Conservation (phyloP, 2,329 filamentous ascomycete genomes). For the Bisporella sp. region DNA sequence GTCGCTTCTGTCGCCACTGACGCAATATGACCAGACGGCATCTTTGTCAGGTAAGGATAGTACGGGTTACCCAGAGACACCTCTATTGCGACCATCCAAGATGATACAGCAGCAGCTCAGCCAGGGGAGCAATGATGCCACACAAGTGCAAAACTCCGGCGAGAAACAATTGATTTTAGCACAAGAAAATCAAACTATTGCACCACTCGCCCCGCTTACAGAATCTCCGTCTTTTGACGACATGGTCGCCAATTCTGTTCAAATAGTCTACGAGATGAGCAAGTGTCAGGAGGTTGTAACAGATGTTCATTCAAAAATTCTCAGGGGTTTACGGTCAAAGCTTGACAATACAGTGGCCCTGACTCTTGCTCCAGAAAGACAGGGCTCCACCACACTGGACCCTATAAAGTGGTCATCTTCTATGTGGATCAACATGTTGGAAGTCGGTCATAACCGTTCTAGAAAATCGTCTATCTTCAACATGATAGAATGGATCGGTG, state of each 20-base stretch:
- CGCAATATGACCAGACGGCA: constrained; percentile 4
- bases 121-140: constrained; percentile 3
- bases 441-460: constrained; percentile 6
- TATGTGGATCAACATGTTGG: background rate
- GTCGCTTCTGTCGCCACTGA: constrained; percentile 7
- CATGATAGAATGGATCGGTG: constrained; percentile 9
- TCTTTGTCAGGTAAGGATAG: constrained; percentile 7
- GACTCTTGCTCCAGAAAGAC: background rate
- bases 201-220: background rate
- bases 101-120: constrained; percentile 3
- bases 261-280: too few relatives aligned
- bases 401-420: constrained; percentile 7
- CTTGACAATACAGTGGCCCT: too few relatives aligned
- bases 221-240: constrained; percentile 4
- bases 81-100: constrained; percentile 1
- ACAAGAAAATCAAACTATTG: constrained; percentile 7
- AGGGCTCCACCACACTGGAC: constrained; percentile 3
- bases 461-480: constrained; percentile 8
- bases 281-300: too few relatives aligned
- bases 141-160: constrained; percentile 4
- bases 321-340: too few relatives aligned
- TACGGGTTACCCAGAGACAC: constrained; percentile 3
- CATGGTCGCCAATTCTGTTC: background rate
- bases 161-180: constrained; percentile 4
- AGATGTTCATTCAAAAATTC: too few relatives aligned